Evolutionary conservation across 1,284 basidiomycete species (phyloP).

Genomic region (Gomphus bonarii): DNA sequence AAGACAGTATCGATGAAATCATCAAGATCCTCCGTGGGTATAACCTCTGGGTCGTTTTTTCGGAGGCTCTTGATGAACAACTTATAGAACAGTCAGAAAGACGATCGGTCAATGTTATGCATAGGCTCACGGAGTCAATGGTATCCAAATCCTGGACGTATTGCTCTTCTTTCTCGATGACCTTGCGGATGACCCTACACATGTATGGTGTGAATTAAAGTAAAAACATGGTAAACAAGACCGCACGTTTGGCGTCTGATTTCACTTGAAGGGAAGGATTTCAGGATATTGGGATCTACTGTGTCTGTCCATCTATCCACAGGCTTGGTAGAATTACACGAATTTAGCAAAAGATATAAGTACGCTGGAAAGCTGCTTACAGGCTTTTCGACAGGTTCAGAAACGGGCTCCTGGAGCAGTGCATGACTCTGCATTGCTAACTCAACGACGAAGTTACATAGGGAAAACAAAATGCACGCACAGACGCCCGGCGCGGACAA

Average conservation of each 20-base stretch:
- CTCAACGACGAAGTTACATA: constrained; percentile 1
- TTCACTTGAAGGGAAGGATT: constrained; percentile 64
- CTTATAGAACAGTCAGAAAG: constrained; percentile 23
- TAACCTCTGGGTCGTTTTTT: constrained; percentile 60
- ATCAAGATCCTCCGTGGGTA: constrained; percentile 56
- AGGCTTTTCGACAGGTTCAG: neutral
- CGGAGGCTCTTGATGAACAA: constrained; percentile 75
- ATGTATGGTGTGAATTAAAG: neutral
- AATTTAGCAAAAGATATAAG: neutral
- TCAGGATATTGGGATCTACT: constrained; percentile 58
- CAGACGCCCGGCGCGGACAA: constrained; percentile 52
- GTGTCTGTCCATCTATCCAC: constrained; percentile 62
- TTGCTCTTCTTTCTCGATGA: constrained; percentile 84
- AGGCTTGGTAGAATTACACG: neutral
- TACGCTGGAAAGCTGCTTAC: neutral
- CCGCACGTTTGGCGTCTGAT: constrained; percentile 73
- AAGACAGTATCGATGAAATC: constrained; percentile 84
- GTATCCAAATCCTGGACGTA: constrained; percentile 85
- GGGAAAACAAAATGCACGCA: constrained; percentile 8
- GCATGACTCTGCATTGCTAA: constrained; percentile 10
- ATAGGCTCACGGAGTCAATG: constrained; percentile 52
- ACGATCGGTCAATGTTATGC: neutral
- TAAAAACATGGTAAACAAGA: neutral
- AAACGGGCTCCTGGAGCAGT: neutral
- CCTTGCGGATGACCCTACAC: constrained; percentile 81